Base-by-base conservation (phyloP, 805 yeast species). In the Geotrichum ghanense region DNA sequence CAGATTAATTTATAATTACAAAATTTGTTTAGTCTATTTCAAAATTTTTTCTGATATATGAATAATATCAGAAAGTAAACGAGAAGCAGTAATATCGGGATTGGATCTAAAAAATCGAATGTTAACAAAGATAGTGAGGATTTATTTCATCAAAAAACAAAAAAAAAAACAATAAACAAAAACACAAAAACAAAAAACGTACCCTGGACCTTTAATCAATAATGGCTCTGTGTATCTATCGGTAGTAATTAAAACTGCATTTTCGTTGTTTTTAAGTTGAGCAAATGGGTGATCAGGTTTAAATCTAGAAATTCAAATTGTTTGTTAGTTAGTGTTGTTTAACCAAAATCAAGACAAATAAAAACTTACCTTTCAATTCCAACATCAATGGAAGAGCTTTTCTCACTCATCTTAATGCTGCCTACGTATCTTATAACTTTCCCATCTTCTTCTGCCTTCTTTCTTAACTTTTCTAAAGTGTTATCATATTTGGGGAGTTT, bases 391-490 rank as follows among this genome's bases (percentile, higher is more conserved):
- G 79, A 92, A 50, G 79, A 77, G 23, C 48, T 26, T 7, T 41
- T 25, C 6, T 51, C 49, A 48, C 76, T 72, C 52, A 89, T 69
- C 61, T 92, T 95, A 48, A 90, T 88, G 55, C 79, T 79, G 52
- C 97, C 98, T 41, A 92, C 94, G 60, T 83, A 92, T 70, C 98
- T 80, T 59, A 92, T 74, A 21, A 92, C 97, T 67, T 92, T 87
- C 53, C 78, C 76, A 58, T 87, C 86, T 16, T 73, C 71, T 44
- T 84, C 83, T 24, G 98, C 97, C 49, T 78, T 83, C 43, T 78
- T 75, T 65, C 89, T 85, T 53, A 87, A 71, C 50, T 75, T 69
- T 59, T 83, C 87, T 63, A 89, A 72, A 53, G 86, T 89, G 49
- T 65, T 71, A 64, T 92, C 99, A 61, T 75, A 89, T 40, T 83